Base-by-base conservation (phyloP, 2,329 filamentous ascomycete species). In the Cryphonectria carpinicola region DNA sequence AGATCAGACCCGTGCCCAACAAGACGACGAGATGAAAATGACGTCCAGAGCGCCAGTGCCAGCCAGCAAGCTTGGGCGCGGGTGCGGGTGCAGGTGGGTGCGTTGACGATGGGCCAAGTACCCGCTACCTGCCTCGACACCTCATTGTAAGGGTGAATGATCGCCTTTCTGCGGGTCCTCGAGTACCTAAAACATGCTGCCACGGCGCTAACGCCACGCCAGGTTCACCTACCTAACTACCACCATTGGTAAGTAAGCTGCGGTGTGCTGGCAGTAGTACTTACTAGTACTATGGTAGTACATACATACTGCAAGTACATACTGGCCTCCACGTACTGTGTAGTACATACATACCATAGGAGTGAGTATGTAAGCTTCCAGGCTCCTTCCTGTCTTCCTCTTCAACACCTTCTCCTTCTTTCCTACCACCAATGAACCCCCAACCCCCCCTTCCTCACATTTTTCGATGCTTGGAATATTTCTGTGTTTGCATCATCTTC, bases 1-100 rank as follows among this genome's bases (percentile, higher is more conserved):
- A 43, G 19, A 25, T 43, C 39, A 25, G 61, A 43, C 39, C 35
- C 35, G 25, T 63, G 35, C 61, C 10, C n/a, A 25, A 41, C 39
- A 65, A 65, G 41, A 49, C 62, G 39, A 32, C 32, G 7, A 41
- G n/a, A 28, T 8, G 28, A 37, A 35, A n/a, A 43, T 65, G 62
- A 65, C 62, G 62, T 65, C 62, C 62, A 32, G 5, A 41, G 61
- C 58, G 60, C 61, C 25, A 64, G 54, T 17, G 28, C 54, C 46
- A 49, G 10, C 22, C 22, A 46, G 43, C 43, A 49, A 49, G 46
- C 46, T n/a, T 49, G 46, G 46, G 37, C 35, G 37, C 32, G 58
- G 58, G 58, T 62, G 58, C 58, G 19, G 58, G 32, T 10, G 37
- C 58, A 17, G 41, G 61, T 39, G 41, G 10, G 37, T 28, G 61